A percentile compares a stretch with the other conserved stretches of the same genome.
These are phyloP conservation scores for Ceratopteris richardii DNA, from an alignment of 75 land plant genomes.

Conservation along the genomic window DNA sequence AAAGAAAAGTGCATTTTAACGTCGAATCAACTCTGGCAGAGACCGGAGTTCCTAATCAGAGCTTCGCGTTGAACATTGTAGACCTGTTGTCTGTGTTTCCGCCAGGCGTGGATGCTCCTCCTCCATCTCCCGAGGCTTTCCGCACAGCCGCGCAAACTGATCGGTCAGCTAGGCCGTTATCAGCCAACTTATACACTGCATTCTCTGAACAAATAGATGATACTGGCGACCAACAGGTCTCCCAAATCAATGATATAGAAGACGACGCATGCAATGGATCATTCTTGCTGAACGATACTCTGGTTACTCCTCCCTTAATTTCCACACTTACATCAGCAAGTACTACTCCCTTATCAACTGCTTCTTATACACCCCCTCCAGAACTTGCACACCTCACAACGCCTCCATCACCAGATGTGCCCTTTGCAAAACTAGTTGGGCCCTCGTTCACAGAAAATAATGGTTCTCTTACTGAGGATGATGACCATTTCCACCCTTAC, in stretches of 20 bases:
- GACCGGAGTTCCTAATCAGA: background rate
- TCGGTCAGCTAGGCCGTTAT: no score
- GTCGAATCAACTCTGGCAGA: no score
- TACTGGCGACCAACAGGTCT: no score
- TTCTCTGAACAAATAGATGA: no score
- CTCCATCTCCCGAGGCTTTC: conserved; percentile 43
- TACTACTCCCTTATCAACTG: conserved; percentile 21
- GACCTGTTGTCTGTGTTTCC: background rate
- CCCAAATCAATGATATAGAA: no score
- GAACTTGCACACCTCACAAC: conserved; percentile 37
- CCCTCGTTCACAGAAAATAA: conserved; percentile 19
- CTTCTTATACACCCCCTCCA: conserved; percentile 46
- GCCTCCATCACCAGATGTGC: conserved; percentile 45
- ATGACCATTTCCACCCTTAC: conserved; percentile 32
- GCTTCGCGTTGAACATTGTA: background rate
- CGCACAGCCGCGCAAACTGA: no score
- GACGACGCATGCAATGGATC: no score
- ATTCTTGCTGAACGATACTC: conserved; percentile 29
- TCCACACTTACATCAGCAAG: conserved; percentile 35
- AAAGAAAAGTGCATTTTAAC: no score
- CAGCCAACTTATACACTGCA: no score
- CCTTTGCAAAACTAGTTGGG: conserved; percentile 36
- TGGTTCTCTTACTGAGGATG: conserved; percentile 9
- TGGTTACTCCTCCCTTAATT: conserved; percentile 32
- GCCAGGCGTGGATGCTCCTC: conserved; percentile 19